These are phyloP conservation scores for Pichia nakasei DNA, from an alignment of 805 yeast genomes.

Conservation along the genomic window DNA sequence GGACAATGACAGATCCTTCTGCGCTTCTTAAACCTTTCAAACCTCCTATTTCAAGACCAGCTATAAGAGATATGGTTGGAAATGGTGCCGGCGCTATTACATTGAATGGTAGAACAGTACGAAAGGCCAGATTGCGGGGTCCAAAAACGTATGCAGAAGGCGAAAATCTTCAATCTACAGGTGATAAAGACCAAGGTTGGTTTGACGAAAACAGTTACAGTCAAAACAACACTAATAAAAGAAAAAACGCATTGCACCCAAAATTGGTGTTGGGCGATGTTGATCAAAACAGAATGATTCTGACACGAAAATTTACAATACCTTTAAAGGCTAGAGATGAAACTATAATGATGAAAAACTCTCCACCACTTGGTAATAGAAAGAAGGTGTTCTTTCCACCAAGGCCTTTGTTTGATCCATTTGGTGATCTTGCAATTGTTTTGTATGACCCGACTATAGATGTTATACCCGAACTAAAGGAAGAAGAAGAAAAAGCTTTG, in stretches of 20 bases:
- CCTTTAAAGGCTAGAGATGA: constrained; percentile 40
- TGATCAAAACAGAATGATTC: constrained; percentile 31
- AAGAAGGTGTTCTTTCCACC: constrained; percentile 67
- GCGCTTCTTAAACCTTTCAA: constrained; percentile 58
- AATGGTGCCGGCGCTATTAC: constrained; percentile 3
- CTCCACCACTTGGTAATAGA: constrained; percentile 81
- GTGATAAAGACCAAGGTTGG: constrained; percentile 11
- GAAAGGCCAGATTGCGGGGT: constrained; percentile 24
- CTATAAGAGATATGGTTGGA: neutral
- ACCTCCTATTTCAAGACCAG: constrained; percentile 40
- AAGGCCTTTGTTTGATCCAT: constrained; percentile 89
- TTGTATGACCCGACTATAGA: constrained; percentile 94
- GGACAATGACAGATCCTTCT: constrained; percentile 44
- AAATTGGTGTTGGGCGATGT: constrained; percentile 38
- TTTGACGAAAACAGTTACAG: constrained; percentile 17
- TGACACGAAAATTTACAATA: constrained; percentile 45
- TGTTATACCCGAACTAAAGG: constrained; percentile 28
- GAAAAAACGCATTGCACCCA: constrained; percentile 55
- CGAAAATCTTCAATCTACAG: constrained; percentile 24
- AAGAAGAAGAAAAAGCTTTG: constrained; percentile 22
- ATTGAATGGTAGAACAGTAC: constrained; percentile 5
- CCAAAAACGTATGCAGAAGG: constrained; percentile 35
- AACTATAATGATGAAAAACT: constrained; percentile 39
- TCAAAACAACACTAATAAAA: constrained; percentile 20
- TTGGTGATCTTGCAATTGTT: constrained; percentile 88